Base-by-base conservation (phyloP, 2,329 filamentous ascomycete species). In the Diaporthe sp. region DNA sequence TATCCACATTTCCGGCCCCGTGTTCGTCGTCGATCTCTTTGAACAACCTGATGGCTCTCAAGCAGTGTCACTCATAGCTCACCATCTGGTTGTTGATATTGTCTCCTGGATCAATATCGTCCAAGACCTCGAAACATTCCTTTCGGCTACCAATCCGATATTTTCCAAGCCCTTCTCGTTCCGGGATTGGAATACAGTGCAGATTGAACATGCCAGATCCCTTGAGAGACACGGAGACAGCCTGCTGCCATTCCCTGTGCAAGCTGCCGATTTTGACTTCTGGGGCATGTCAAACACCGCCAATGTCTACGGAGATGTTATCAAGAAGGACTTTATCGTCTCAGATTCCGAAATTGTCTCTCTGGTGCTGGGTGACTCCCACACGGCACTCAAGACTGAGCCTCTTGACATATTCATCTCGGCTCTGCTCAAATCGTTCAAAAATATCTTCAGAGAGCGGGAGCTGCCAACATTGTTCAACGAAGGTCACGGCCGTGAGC, bases 51-150 rank as follows among this genome's bases (percentile, higher is more conserved):
- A 63, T 63, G 60, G 39, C 13, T 63, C 60, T 28, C 60, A 63
- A 20, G 39, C 15, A 28, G 13, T 63, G 13, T 63, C 60, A 28
- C 60, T 63, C 3, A 31, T 63, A 20, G 60, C 60, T 15, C 60
- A 63, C 9, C 60, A 63, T 44, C 39, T 63, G 8, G n/a, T 63
- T 28, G 60, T 63, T 12, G 60, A 63, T n/a, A 44, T 63, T 20
- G 60, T 63, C 15, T 63, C 60, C 39, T 63, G 60, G 60, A 63
- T 63, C 37, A 63, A 63, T 20, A 44, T 63, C 8, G n/a, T 63
- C n/a, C 39, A 44, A 44, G 39, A 63, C 39, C 60, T 63, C 17
- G 60, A 63, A 39, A 44, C n/a, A 44, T 63, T 44, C 15, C 15
- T 63, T 4, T 44, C 60, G 15, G 20, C 60, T 44, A 12, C 60